These are phyloP conservation scores for Aspergillus niger DNA, from an alignment of 2,329 filamentous ascomycete species.

Conservation along the genomic window DNA sequence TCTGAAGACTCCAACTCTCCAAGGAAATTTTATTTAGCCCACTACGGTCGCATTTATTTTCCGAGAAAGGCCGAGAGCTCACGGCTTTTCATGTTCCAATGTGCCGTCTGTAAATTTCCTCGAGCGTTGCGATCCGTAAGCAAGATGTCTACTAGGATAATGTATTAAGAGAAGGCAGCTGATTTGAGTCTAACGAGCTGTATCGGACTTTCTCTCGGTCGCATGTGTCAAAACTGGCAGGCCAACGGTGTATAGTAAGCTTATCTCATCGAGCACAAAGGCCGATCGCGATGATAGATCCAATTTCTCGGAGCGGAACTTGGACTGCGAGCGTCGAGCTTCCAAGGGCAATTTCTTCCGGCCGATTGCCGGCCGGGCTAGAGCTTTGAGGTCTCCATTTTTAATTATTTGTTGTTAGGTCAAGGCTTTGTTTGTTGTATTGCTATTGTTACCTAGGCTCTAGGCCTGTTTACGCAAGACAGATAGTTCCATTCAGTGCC, in stretches of 20 bases:
- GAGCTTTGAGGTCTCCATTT: neutral
- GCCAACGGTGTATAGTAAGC: neutral
- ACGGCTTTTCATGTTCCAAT: neutral
- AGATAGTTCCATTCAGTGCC: neutral
- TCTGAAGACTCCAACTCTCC: neutral
- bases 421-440: conserved; percentile 1
- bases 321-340: neutral
- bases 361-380: neutral
- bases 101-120: neutral
- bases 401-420: neutral
- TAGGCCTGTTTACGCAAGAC: neutral
- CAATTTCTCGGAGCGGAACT: neutral
- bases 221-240: neutral
- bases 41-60: neutral
- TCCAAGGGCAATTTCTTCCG: neutral
- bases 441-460: neutral
- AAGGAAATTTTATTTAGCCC: neutral
- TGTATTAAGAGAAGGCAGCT: neutral
- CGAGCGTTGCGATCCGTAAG: neutral
- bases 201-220: neutral
- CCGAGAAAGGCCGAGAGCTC: neutral
- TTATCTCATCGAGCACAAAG: neutral
- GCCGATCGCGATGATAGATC: neutral
- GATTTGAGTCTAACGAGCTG: neutral
- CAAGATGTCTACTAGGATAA: neutral